Percentiles rank a stretch among this genome's conserved stretches.
These are phyloP conservation scores for Cucumis cinereus DNA, from an alignment of 306 rosid genomes.

Conservation along the genomic window DNA sequence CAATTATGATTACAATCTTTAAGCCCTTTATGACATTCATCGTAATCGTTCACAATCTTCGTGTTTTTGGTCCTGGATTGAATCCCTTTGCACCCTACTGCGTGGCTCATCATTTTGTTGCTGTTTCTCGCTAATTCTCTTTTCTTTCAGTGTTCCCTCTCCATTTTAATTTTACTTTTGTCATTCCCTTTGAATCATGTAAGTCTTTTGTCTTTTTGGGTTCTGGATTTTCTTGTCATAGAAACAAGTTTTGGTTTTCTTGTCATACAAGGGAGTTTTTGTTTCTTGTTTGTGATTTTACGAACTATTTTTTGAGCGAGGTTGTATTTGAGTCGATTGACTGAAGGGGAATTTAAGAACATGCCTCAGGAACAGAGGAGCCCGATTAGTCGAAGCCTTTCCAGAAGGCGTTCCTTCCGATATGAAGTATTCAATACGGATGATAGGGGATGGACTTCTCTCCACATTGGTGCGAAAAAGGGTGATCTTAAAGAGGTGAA, in stretches of 20 bases:
- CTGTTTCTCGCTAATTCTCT: constrained; percentile 47
- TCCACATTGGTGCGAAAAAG: constrained; percentile 64
- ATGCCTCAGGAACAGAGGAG: constrained; percentile 30
- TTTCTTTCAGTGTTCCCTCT: background rate
- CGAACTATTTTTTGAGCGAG: background rate
- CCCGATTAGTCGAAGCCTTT: constrained; percentile 31
- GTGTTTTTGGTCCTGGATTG: constrained; percentile 93
- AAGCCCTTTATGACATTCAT: constrained; percentile 18
- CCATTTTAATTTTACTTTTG: background rate
- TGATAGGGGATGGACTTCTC: constrained; percentile 85
- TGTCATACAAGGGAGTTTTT: background rate
- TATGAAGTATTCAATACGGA: constrained; percentile 41
- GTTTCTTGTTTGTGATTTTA: constrained; percentile 3
- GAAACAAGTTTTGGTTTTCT: background rate
- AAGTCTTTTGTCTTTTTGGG: constrained; percentile 10
- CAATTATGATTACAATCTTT: constrained; percentile 33
- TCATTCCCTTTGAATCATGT: constrained; percentile 18
- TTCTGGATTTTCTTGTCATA: background rate
- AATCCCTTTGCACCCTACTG: constrained; percentile 86
- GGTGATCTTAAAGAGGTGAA: constrained; percentile 61
- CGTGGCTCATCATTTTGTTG: constrained; percentile 49
- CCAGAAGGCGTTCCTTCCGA: constrained; percentile 44
- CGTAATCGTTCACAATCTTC: constrained; percentile 46
- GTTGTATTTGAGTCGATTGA: background rate
- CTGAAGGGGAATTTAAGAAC: background rate